These are phyloP conservation scores for Calonectria leucothoes DNA, from an alignment of 2,329 filamentous ascomycete species.

Conservation along the genomic window DNA sequence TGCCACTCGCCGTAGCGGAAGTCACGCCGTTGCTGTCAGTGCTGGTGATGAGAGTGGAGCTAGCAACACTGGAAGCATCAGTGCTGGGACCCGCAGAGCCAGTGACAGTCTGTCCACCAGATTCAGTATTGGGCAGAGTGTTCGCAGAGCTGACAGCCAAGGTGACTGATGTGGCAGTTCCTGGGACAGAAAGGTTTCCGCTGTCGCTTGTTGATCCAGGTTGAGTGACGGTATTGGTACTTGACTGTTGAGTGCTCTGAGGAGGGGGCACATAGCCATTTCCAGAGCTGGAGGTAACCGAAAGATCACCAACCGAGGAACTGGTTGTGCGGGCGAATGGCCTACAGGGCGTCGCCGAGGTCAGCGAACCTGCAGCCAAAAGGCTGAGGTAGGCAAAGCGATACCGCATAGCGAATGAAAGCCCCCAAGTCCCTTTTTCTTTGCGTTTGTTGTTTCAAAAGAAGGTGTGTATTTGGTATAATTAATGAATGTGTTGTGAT, in stretches of 20 bases:
- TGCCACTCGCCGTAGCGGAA: no score
- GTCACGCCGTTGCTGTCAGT: no score
- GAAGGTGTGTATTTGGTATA: not conserved
- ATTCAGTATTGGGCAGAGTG: no score
- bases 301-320: not conserved
- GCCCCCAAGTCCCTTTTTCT: not conserved
- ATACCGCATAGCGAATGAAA: not conserved
- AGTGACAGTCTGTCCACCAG: no score
- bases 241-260: no score
- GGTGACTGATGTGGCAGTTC: not conserved
- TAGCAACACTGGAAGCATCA: no score
- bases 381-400: not conserved
- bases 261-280: not conserved
- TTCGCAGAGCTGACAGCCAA: not conserved
- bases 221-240: no score
- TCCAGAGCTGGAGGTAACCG: not conserved
- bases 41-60: no score
- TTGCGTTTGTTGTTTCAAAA: not conserved
- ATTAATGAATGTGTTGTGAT: no score
- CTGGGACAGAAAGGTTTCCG: not conserved
- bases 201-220: no score
- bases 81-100: no score
- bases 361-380: not conserved
- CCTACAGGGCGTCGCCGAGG: not conserved
- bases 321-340: not conserved